Evolutionary conservation across 1,139 yeast species (phyloP).

Genomic region (Nakaseomyces nivariensis): DNA sequence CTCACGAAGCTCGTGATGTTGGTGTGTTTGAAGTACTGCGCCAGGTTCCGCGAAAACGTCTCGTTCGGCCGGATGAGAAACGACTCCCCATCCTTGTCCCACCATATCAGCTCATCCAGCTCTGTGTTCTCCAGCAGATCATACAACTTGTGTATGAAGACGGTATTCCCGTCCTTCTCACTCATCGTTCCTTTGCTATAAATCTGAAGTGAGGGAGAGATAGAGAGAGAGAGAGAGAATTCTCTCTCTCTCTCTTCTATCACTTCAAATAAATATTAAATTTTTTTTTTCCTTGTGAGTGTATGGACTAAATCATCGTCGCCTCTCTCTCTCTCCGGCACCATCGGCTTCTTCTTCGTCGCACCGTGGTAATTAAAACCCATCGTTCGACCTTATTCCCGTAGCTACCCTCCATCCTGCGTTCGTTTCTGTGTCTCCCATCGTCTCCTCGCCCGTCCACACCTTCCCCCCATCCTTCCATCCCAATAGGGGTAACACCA

Average conservation of each 20-base stretch:
- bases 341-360: neutral
- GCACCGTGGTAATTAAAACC: too few relatives aligned
- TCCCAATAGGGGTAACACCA: too few relatives aligned
- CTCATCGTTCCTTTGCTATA: constrained; percentile 2
- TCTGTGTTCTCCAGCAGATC: constrained; percentile 50
- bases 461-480: too few relatives aligned
- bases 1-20: constrained; percentile 73
- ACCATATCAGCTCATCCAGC: constrained; percentile 44
- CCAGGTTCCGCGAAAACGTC: constrained; percentile 47
- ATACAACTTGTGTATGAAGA: constrained; percentile 54
- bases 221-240: too few relatives aligned
- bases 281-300: too few relatives aligned
- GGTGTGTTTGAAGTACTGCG: constrained; percentile 65
- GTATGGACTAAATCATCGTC: too few relatives aligned
- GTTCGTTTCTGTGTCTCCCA: too few relatives aligned
- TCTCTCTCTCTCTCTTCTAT: neutral
- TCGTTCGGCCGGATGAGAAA: constrained; percentile 41
- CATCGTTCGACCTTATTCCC: too few relatives aligned
- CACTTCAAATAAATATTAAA: too few relatives aligned
- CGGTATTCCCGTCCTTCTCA: constrained; percentile 32
- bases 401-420: too few relatives aligned
- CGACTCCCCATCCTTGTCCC: constrained; percentile 38
- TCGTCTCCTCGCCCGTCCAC: too few relatives aligned
- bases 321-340: neutral
- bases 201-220: too few relatives aligned